A percentile compares a stretch with the other conserved stretches of the same genome.
Evolutionary conservation across 2,329 filamentous ascomycete genomes (phyloP).

Genomic region (Penicillium freii): DNA sequence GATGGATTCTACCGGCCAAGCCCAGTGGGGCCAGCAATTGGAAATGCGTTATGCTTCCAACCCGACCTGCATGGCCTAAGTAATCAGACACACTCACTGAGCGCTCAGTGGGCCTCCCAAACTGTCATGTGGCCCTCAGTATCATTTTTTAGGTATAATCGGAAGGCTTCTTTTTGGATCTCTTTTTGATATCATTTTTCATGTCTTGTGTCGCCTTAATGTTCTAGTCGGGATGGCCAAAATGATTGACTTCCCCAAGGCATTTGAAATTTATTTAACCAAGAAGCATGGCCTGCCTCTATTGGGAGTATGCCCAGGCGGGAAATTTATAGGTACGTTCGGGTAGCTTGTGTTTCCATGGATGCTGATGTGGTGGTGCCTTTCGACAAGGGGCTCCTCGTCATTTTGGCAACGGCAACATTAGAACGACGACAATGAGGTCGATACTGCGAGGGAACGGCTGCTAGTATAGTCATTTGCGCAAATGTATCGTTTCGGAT

Average conservation of each 20-base stretch:
- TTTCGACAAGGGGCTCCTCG: conserved; percentile 61
- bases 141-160: neutral
- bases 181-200: neutral
- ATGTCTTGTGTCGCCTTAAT: neutral
- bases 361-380: conserved; percentile 65
- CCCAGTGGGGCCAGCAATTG: no score
- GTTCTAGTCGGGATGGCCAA: neutral
- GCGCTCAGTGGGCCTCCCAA: no score
- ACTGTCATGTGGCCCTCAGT: no score
- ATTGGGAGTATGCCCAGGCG: conserved; percentile 70
- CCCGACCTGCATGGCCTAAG: no score
- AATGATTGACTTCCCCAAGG: conserved; percentile 54
- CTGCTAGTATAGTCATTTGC: conserved; percentile 2
- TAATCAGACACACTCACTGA: no score
- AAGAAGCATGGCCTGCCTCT: conserved; percentile 68
- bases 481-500: neutral
- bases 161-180: no score
- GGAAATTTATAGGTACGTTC: conserved; percentile 67
- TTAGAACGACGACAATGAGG: conserved; percentile 25
- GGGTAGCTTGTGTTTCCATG: conserved; percentile 83
- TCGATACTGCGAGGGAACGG: conserved; percentile 5
- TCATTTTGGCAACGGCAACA: conserved; percentile 75
- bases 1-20: no score
- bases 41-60: no score
- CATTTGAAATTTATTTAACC: conserved; percentile 70